These are phyloP conservation scores for Rhododendron molle DNA, from an alignment of 148 eudicot genomes.

Conservation along the genomic window DNA sequence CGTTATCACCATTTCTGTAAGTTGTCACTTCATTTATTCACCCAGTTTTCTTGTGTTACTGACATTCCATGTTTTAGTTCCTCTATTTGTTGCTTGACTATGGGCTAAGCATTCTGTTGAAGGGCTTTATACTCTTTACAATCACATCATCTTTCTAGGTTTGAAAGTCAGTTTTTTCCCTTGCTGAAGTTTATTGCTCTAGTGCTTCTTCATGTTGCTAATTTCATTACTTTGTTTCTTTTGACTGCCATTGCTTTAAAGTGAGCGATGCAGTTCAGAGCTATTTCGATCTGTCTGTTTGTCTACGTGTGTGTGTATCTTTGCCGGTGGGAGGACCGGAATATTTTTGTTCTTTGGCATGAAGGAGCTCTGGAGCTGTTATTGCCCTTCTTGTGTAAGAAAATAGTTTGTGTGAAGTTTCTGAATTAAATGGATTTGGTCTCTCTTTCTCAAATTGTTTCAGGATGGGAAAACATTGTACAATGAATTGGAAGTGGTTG, in stretches of 20 bases:
- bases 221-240: neutral
- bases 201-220: neutral
- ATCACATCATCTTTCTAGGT: neutral
- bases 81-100: neutral
- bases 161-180: neutral
- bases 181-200: neutral
- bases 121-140: neutral
- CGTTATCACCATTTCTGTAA: conserved; percentile 39
- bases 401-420: neutral
- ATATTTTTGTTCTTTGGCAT: neutral
- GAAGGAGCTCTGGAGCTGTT: neutral
- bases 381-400: neutral
- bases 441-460: neutral
- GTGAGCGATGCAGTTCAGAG: neutral
- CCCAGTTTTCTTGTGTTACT: neutral
- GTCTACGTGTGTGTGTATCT: neutral
- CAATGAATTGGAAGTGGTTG: conserved; percentile 54
- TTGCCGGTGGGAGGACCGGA: neutral
- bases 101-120: neutral
- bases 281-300: neutral
- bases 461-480: conserved; percentile 46
- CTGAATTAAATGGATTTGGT: neutral
- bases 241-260: neutral
- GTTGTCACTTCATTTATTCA: neutral
- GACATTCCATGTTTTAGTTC: neutral